phyloP scores from a whole-genome alignment of 1,284 basidiomycete genomes.

The Ganoderma leucocontextum region DNA sequence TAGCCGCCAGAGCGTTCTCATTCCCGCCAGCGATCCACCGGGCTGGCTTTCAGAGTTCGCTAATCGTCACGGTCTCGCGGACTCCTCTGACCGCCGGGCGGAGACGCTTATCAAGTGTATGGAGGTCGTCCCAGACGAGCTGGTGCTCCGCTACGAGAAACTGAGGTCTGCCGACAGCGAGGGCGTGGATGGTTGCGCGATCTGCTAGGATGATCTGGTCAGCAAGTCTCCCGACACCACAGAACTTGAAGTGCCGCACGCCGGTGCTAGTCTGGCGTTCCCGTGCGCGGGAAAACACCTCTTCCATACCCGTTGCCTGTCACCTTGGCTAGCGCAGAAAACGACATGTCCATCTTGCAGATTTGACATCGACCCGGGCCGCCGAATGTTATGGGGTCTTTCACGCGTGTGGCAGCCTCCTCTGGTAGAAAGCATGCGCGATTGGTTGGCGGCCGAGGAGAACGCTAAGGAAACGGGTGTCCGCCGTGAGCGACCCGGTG shows the following conservation, averaged over 20 bases:
- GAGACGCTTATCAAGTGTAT: constrained; percentile 36
- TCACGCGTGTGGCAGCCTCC: constrained; percentile 38
- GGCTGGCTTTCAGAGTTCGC: constrained; percentile 15
- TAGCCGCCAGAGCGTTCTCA: constrained; percentile 10
- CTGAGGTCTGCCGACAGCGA: constrained; percentile 36
- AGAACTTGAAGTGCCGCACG: constrained; percentile 5
- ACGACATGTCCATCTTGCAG: constrained; percentile 45
- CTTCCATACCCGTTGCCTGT: constrained; percentile 41
- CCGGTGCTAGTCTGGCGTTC: constrained; percentile 36
- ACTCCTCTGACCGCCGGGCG: constrained; percentile 39
- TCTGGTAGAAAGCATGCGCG: constrained; percentile 27
- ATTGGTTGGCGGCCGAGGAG: constrained; percentile 41
- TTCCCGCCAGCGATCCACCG: constrained; percentile 17
- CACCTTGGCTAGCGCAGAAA: constrained; percentile 43
- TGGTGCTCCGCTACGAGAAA: constrained; percentile 40
- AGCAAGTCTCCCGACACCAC: constrained; percentile 8
- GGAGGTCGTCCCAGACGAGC: constrained; percentile 36
- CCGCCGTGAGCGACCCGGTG: constrained; percentile 22
- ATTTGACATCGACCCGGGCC: constrained; percentile 42
- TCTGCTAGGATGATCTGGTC: constrained; percentile 40
- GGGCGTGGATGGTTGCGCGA: constrained; percentile 40
- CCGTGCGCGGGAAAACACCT: constrained; percentile 44
- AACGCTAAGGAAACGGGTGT: constrained; percentile 21
- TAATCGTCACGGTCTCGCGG: not conserved
- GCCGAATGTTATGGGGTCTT: constrained; percentile 17